Evolutionary conservation across 768 basidiomycete species (phyloP).

Genomic region (Hemileccinum rubropunctum): DNA sequence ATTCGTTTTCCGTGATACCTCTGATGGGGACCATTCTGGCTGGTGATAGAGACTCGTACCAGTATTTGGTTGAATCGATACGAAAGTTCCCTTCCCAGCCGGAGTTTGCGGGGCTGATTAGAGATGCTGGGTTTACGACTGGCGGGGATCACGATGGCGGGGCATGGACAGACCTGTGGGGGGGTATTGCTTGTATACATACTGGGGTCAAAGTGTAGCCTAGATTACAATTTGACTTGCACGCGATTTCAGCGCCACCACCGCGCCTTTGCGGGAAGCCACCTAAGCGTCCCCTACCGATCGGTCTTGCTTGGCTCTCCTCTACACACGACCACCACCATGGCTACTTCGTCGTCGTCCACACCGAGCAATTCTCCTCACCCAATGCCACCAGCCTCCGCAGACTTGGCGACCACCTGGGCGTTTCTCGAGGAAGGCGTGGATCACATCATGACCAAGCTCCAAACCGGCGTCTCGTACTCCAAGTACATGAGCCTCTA

Average conservation of each 20-base stretch:
- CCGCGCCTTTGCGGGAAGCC: slow-evolving; percentile 24
- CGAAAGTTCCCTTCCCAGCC: slow-evolving; percentile 87
- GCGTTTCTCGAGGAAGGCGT: slow-evolving; percentile 80
- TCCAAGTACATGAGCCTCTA: slow-evolving; percentile 87
- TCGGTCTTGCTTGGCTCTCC: slow-evolving; percentile 5
- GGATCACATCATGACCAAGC: slow-evolving; percentile 90
- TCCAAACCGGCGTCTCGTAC: slow-evolving; percentile 85
- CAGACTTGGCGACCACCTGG: slow-evolving; percentile 87
- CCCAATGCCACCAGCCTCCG: slow-evolving; percentile 61
- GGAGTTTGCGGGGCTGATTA: slow-evolving; percentile 87
- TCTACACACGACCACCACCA: slow-evolving; percentile 32
- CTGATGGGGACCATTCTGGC: slow-evolving; percentile 95
- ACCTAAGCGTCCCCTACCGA: slow-evolving; percentile 11
- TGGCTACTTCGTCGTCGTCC: slow-evolving; percentile 31
- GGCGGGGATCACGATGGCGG: slow-evolving; percentile 72
- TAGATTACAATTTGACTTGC: not conserved
- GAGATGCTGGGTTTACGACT: slow-evolving; percentile 77
- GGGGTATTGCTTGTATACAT: slow-evolving; percentile 84
- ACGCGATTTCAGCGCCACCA: slow-evolving; percentile 27
- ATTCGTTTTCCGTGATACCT: slow-evolving; percentile 95
- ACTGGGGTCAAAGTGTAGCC: slow-evolving; percentile 76
- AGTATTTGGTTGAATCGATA: slow-evolving; percentile 97
- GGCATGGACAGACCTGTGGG: slow-evolving; percentile 86
- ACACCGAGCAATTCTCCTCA: slow-evolving; percentile 32
- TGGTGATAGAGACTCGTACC: slow-evolving; percentile 91